Evolutionary conservation across 306 rosid species (phyloP), one percentile per base, ranked within the genome.

Genomic region (Pterocarpus macrocarpus): DNA sequence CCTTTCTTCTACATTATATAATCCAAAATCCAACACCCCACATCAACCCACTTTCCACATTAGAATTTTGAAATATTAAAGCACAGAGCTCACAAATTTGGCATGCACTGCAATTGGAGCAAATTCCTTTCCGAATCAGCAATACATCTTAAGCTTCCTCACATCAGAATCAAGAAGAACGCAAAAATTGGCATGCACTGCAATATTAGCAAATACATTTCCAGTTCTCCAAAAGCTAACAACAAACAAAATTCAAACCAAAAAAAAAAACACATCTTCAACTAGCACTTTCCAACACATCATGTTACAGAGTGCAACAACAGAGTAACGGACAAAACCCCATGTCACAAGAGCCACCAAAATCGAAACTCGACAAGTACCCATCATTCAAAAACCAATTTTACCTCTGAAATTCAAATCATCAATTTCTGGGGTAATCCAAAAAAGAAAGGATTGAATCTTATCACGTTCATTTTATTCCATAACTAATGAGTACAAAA

Each of bases 281-380:
- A 30, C 63, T 44, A 17, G 56, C 74, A 79, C 63, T 12, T 7
- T 13, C 64, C 15, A 62, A 10, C 35, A 76, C 63, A 84, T 44
- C 41, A 71, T 7, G 55, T 41, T 52, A 39, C 14, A 39, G 9
- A 71, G 13, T 56, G 28, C 28, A 22, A 50, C 2, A 50, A 50
- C 57, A 50, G 57, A 50, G 57, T 5, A 52, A 8, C 22, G 13
- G n/a, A 47, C 14, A 22, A 56, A 13, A 13, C 2, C 72, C 84
- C 80, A 69, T 36, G 6, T 71, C 52, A 64, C 33, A 57, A 6
- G 73, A 80, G 14, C 15, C 75, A 62, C 47, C 63, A 84, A 87
- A 75, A 81, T 56, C 36, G 39, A 73, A 84, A 63, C 35, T 81
- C 74, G 77, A 34, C 56, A 84, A 49, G 7, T 1, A 69, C 85